phyloP scores from a whole-genome alignment of 2,329 filamentous ascomycete genomes.

The Aspergillus carbonarius region DNA sequence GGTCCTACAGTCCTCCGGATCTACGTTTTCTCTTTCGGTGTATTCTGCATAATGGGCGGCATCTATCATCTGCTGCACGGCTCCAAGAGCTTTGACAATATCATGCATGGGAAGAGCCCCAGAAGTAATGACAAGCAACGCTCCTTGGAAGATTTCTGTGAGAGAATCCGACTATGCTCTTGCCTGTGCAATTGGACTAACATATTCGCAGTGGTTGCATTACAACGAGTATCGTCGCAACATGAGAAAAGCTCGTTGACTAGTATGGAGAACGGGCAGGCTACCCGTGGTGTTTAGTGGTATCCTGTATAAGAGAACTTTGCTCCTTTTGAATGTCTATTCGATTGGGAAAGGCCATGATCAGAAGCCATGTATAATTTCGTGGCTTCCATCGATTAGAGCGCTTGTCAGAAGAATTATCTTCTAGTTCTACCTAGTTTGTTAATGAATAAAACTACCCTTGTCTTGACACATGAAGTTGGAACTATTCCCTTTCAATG shows the following conservation, averaged over 20 bases:
- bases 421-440: neutral
- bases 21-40: slow-evolving; percentile 87
- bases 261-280: slow-evolving; percentile 5
- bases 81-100: slow-evolving; percentile 79
- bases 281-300: neutral
- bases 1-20: slow-evolving; percentile 84
- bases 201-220: slow-evolving; percentile 67
- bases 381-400: neutral
- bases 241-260: slow-evolving; percentile 68
- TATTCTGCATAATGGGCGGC: slow-evolving; percentile 80
- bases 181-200: slow-evolving; percentile 47
- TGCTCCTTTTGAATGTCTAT: neutral
- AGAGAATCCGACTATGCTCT: slow-evolving; percentile 40
- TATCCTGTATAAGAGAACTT: neutral
- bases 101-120: slow-evolving; percentile 86
- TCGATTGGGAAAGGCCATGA: neutral
- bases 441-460: neutral
- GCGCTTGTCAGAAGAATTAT: neutral
- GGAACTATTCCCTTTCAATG: too few relatives aligned
- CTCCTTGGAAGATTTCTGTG: slow-evolving; percentile 85
- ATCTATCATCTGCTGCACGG: slow-evolving; percentile 80
- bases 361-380: neutral
- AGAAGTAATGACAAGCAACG: slow-evolving; percentile 76
- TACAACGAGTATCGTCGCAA: slow-evolving; percentile 87
- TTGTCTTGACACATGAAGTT: neutral